These are phyloP conservation scores for Magnolia officinalis DNA, from an alignment of 164 flowering plant genomes.

Conservation along the genomic window DNA sequence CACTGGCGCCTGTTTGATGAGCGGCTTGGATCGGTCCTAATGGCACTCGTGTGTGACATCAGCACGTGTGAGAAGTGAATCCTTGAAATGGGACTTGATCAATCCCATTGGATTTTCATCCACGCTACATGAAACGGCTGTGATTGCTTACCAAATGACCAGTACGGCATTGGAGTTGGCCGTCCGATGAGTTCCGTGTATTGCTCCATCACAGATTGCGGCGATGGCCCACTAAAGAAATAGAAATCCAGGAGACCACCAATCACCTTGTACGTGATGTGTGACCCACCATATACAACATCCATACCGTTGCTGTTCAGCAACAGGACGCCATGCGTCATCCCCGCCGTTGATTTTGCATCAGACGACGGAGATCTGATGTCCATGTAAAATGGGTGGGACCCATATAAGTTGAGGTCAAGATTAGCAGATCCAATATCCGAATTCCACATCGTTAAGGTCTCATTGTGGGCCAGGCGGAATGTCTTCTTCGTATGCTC, in stretches of 20 bases:
- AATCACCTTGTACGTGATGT: conserved; percentile 29
- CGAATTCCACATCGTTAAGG: conserved; percentile 66
- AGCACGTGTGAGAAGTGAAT: too few relatives aligned
- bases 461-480: conserved; percentile 36
- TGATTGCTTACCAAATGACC: conserved; percentile 38
- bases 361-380: conserved; percentile 28
- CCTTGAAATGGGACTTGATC: too few relatives aligned
- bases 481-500: conserved; percentile 77
- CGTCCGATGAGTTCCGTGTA: conserved; percentile 36
- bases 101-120: too few relatives aligned
- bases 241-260: conserved; percentile 40
- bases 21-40: too few relatives aligned
- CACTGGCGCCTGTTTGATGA: too few relatives aligned
- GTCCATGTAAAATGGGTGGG: conserved; percentile 84
- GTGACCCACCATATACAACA: conserved; percentile 23
- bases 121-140: not conserved
- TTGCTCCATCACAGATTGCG: conserved; percentile 27
- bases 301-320: conserved; percentile 44
- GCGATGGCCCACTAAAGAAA: conserved; percentile 35
- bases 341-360: conserved; percentile 19
- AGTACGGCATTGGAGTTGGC: conserved; percentile 45
- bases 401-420: conserved; percentile 70
- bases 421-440: conserved; percentile 41
- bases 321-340: conserved; percentile 52
- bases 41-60: too few relatives aligned